These are phyloP conservation scores for Wickerhamomyces subpelliculosus DNA, from an alignment of 805 yeast species.

Conservation along the genomic window DNA sequence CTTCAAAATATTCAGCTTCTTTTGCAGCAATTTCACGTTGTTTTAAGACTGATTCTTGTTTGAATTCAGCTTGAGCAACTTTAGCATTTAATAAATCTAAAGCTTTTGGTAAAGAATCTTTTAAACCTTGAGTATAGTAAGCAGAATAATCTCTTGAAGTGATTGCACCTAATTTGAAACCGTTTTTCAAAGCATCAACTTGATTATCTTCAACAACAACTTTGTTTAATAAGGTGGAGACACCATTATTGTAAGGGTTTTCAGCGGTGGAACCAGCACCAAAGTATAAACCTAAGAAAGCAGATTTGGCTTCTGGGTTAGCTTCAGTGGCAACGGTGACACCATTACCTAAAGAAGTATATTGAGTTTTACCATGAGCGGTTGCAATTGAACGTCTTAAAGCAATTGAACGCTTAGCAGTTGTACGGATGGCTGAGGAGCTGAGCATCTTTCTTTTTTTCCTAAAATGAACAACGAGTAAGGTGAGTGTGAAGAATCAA, in stretches of 20 bases:
- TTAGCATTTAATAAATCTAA: constrained; percentile 42
- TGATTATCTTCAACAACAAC: constrained; percentile 33
- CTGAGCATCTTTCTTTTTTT: constrained; percentile 19
- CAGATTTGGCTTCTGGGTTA: constrained; percentile 44
- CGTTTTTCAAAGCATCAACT: constrained; percentile 36
- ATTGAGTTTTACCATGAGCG: constrained; percentile 50
- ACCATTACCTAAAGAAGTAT: constrained; percentile 70
- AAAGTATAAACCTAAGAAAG: constrained; percentile 63
- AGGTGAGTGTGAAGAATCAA: too few species aligned
- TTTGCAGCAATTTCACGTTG: constrained; percentile 40
- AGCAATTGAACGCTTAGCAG: constrained; percentile 10
- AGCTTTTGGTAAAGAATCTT: constrained; percentile 45
- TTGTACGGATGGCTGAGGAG: constrained; percentile 16
- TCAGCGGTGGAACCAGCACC: constrained; percentile 80
- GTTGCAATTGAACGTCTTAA: constrained; percentile 50
- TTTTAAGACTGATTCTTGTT: constrained; percentile 39
- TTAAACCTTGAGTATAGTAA: constrained; percentile 47
- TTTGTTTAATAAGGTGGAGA: constrained; percentile 55
- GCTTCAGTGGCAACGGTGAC: constrained; percentile 65
- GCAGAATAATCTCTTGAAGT: constrained; percentile 61
- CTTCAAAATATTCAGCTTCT: constrained; percentile 49
- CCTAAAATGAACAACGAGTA: too few species aligned
- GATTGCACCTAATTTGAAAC: constrained; percentile 48
- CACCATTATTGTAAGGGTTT: constrained; percentile 78
- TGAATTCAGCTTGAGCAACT: constrained; percentile 31